Evolutionary conservation across 2,329 filamentous ascomycete species (phyloP).

Genomic region (Cordyceps militaris): DNA sequence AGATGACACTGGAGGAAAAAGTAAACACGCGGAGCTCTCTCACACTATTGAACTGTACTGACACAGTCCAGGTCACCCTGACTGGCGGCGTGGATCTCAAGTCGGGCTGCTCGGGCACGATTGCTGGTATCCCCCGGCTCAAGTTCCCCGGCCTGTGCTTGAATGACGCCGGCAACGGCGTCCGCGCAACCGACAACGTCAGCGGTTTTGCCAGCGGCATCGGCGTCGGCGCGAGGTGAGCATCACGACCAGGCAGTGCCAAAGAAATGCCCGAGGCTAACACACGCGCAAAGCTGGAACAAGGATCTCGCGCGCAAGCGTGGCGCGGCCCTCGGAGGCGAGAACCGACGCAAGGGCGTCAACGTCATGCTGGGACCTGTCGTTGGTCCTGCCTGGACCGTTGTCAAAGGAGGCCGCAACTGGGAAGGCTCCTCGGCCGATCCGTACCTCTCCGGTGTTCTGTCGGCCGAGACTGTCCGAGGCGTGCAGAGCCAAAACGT

Average conservation of each 20-base stretch:
- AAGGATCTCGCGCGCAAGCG: constrained; percentile 28
- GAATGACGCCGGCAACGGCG: constrained; percentile 42
- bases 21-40: constrained; percentile 20
- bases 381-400: constrained; percentile 64
- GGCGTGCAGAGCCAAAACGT: constrained; percentile 74
- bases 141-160: constrained; percentile 41
- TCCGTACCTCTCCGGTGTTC: constrained; percentile 62
- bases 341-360: constrained; percentile 27
- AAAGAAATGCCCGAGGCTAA: constrained; percentile 52
- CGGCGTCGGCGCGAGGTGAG: constrained; percentile 41
- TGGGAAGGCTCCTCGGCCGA: constrained; percentile 72
- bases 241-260: constrained; percentile 28
- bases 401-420: constrained; percentile 63
- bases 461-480: constrained; percentile 62
- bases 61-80: constrained; percentile 26
- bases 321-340: constrained; percentile 7
- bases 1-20: constrained; percentile 61
- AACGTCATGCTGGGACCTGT: constrained; percentile 65
- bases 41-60: background rate
- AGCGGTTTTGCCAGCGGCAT: constrained; percentile 41
- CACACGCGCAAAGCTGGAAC: constrained; percentile 42
- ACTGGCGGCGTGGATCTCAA: constrained; percentile 44
- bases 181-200: constrained; percentile 40
- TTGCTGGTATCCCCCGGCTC: constrained; percentile 37
- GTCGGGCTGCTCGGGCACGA: constrained; percentile 42